A percentile compares a stretch with the other conserved stretches of the same genome.
Conservation (phyloP, 2,329 filamentous ascomycete species). For the Parafenestella ontariensis region DNA sequence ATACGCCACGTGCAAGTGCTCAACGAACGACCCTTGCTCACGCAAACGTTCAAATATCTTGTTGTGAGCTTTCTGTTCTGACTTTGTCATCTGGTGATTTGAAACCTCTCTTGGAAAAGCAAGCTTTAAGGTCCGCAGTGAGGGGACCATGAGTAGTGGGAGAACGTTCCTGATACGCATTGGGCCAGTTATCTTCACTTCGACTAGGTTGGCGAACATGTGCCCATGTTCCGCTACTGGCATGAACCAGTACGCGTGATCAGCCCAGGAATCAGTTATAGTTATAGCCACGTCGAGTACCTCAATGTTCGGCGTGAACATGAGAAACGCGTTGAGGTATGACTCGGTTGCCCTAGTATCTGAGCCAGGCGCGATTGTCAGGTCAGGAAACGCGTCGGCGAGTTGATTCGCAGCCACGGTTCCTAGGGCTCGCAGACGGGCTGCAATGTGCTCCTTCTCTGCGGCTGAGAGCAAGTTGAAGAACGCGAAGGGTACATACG, state of each 20-base stretch:
- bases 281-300: not conserved
- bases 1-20: not conserved
- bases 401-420: not conserved
- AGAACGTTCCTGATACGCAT: constrained; percentile 4
- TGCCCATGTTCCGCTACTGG: not conserved
- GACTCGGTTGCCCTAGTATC: not conserved
- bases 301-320: not conserved
- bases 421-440: not conserved
- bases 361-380: not conserved
- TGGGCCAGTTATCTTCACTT: not conserved
- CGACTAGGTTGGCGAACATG: constrained; percentile 1
- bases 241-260: constrained; percentile 1
- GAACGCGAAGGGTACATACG: not conserved
- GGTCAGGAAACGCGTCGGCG: not conserved
- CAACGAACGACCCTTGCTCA: constrained; percentile 3
- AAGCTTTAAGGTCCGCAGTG: constrained; percentile 4
- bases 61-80: not conserved
- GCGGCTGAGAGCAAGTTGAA: not conserved
- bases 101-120: not conserved
- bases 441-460: not conserved
- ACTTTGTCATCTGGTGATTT: not conserved
- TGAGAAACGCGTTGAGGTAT: not conserved
- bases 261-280: not conserved
- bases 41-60: not conserved
- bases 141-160: constrained; percentile 4